These are phyloP conservation scores for Leersia perrieri DNA, from an alignment of 176 grass and related monocot genomes.

Conservation along the genomic window DNA sequence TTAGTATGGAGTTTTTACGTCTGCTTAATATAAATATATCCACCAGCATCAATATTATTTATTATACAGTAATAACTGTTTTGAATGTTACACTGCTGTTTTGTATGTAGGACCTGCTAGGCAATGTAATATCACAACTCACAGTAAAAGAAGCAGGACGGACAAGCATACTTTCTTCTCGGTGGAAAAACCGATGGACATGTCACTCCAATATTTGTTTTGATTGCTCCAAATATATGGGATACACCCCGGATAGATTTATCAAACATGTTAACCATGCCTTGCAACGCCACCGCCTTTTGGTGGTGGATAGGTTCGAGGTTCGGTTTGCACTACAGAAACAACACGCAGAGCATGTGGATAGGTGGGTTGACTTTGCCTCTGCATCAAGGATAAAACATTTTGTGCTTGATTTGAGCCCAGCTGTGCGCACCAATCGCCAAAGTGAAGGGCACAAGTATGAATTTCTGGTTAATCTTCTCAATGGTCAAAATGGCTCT, in stretches of 20 bases:
- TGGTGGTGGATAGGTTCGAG: not conserved
- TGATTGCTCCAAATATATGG: no score
- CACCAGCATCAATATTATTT: no score
- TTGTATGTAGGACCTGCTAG: no score
- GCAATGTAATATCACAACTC: no score
- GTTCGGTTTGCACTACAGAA: not conserved
- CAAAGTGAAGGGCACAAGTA: not conserved
- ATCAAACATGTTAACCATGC: not conserved
- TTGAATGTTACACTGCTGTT: no score
- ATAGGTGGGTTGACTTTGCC: conserved; percentile 12
- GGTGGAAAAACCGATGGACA: no score
- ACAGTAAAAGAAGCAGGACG: no score
- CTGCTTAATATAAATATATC: no score
- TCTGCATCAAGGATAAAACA: not conserved
- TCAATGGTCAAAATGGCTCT: conserved; percentile 6
- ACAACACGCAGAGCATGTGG: not conserved
- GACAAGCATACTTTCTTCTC: no score
- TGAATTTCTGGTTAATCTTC: not conserved
- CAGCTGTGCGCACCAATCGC: not conserved
- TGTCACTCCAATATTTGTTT: no score
- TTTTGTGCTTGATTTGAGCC: not conserved
- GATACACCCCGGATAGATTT: not conserved
- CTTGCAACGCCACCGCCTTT: not conserved
- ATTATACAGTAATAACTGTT: no score
- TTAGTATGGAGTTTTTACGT: no score